Base-by-base conservation (phyloP, 352 stramenopile genomes). In the Phytophthora chlamydospora region DNA sequence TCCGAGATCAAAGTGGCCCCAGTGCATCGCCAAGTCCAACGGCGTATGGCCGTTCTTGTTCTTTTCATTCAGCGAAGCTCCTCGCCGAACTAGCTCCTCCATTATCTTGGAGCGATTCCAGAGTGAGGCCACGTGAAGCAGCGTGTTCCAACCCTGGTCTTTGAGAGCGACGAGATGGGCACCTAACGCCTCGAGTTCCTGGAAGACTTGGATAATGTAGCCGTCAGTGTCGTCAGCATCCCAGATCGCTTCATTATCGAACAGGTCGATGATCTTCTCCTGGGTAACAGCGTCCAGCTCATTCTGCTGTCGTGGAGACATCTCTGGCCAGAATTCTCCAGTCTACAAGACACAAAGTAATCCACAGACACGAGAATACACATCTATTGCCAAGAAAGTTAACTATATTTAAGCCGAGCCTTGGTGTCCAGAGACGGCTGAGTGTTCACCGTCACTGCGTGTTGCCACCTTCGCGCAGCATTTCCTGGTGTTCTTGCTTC, bases 201-300 rank as follows among this genome's bases (percentile, higher is more conserved):
- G 32, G 6, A 80, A 68, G 38, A 80, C 21, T n/a, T 75, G 62
- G 3, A 83, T 40, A 29, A 88, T 73, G 45, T 73, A 75, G 16
- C 74, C 73, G 38, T 88, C 78, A 7, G 70, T 79, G 49, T 85
- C 75, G 35, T 83, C 78, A 1, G 77, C 73, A 21, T 88, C 73
- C 78, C 78, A 88, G 45, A 85, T 49, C n/a, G 58, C 54, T 45
- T 88, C 76, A 47, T 85, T 81, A 45, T 83, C 77, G 57, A 88
- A 85, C 24, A 88, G 51, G 19, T 78, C 68, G n/a, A 60, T n/a
- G 21, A 82, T 50, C 34, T 74, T 68, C 59, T 64, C 56, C 40
- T 59, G 49, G 17, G 36, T 64, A 31, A 50, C 34, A 24, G 34
- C 58, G 51, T 68, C 45, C 38, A 73, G 21, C 35, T 62, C 58